Base-by-base conservation (phyloP, 345 rosid species). In the Pistacia integerrima region DNA sequence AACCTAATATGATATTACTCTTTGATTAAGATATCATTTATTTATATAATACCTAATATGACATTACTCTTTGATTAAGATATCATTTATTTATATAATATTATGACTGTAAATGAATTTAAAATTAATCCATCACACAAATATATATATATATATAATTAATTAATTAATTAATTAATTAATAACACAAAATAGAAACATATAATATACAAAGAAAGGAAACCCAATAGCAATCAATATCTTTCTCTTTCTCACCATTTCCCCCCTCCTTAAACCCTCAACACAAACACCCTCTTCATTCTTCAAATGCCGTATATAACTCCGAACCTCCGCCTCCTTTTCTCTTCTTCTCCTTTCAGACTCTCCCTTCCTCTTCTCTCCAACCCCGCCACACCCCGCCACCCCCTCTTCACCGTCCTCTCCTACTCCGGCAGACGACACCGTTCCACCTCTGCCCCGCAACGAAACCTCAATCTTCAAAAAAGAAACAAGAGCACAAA, bases 321-420 rank as follows among this genome's bases (percentile, higher is more conserved):
- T 3, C 79, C 87, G 38, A 82, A 76, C 57, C 83, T 87, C 57
- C 80, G 90, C 82, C 77, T 82, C 76, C 84, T 89, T 75, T 84
- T 84, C 72, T 84, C 74, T 41, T 85, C 85, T 52, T 80, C 89
- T 81, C 73, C 66, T 22, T 36, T 54, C 3, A 52, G n/a, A 63
- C 35, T 70, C 54, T 17, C 55, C 6, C 64, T 66, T 30, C 59
- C 80, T 70, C 82, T 62, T 57, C 72, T 79, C 79, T 73, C 76
- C 36, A 84, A 74, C 74, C 87, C 84, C 77, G 72, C n/a, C 7
- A 65, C 44, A 48, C 74, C 78, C 54, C 78, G 30, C 51, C 70
- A 51, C 66, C 82, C 84, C 38, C 65, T 75, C 85, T 81, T 76
- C 77, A 74, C 77, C 57, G 76, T 78, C 60, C 71, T 84, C 77